These are phyloP conservation scores for Mrakia frigida DNA, from an alignment of 768 basidiomycete species.

Conservation along the genomic window DNA sequence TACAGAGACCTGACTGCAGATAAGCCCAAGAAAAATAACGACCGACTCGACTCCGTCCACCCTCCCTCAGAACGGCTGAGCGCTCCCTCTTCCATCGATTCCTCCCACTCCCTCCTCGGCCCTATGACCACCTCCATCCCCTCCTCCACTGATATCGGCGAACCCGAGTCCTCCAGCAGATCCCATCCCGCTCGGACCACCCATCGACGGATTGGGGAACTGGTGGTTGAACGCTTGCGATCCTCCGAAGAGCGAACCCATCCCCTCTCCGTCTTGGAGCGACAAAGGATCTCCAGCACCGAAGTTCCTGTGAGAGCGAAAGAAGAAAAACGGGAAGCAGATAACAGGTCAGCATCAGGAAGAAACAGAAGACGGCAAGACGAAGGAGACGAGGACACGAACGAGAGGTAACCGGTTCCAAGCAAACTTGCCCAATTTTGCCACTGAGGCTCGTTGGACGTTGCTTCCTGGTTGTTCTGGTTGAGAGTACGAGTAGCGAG, in stretches of 20 bases:
- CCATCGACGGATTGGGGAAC: neutral
- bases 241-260: neutral
- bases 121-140: neutral
- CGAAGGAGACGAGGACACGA: neutral
- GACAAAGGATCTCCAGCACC: conserved; percentile 7
- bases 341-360: neutral
- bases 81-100: neutral
- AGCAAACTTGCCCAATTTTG: conserved; percentile 9
- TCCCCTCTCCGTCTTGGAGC: neutral
- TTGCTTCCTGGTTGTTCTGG: neutral
- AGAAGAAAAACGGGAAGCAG: neutral
- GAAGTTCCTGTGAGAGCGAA: neutral
- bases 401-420: conserved; percentile 12
- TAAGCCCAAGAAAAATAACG: no score
- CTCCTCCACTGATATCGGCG: neutral
- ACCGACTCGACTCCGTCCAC: no score
- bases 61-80: neutral
- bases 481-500: conserved; percentile 15
- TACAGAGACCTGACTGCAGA: no score
- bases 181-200: neutral
- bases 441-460: neutral
- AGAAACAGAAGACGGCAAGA: neutral
- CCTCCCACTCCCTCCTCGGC: neutral
- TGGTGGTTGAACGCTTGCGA: neutral
- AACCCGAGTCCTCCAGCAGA: neutral